phyloP scores from a whole-genome alignment of 2,329 filamentous ascomycete genomes.

The Phyllosticta citrichinensis region DNA sequence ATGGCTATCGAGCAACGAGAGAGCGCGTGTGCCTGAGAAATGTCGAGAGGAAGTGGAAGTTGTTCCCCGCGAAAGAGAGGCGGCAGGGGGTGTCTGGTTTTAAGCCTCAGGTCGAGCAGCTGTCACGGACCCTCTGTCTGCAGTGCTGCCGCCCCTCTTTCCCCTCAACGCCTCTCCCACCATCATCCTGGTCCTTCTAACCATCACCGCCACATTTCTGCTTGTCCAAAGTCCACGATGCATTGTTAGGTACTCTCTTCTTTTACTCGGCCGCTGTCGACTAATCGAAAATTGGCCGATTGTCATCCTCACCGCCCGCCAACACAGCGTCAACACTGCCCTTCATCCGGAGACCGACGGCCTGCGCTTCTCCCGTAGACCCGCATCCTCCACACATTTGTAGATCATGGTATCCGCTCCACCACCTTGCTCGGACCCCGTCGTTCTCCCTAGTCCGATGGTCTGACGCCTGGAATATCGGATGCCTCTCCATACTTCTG shows the following conservation, averaged over 20 bases:
- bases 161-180: background rate
- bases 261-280: background rate
- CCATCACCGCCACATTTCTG: background rate
- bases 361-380: background rate
- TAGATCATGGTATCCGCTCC: background rate
- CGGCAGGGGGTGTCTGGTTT: background rate
- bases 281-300: background rate
- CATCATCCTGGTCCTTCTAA: background rate
- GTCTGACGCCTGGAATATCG: conserved; percentile 26
- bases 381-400: background rate
- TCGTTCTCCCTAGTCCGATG: conserved; percentile 19
- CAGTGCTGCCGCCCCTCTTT: background rate
- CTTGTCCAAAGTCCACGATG: background rate
- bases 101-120: background rate
- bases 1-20: too few relatives aligned
- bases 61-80: background rate
- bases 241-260: background rate
- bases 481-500: conserved; percentile 23
- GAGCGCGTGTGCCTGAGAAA: too few relatives aligned
- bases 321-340: background rate
- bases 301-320: background rate
- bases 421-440: background rate
- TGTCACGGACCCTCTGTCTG: too few relatives aligned
- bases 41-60: background rate
- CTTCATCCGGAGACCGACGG: background rate